Percentiles rank a stretch among this genome's conserved stretches.
These are phyloP conservation scores for Zoysia matrella DNA, from an alignment of 202 grass and related monocot genomes.

Conservation along the genomic window DNA sequence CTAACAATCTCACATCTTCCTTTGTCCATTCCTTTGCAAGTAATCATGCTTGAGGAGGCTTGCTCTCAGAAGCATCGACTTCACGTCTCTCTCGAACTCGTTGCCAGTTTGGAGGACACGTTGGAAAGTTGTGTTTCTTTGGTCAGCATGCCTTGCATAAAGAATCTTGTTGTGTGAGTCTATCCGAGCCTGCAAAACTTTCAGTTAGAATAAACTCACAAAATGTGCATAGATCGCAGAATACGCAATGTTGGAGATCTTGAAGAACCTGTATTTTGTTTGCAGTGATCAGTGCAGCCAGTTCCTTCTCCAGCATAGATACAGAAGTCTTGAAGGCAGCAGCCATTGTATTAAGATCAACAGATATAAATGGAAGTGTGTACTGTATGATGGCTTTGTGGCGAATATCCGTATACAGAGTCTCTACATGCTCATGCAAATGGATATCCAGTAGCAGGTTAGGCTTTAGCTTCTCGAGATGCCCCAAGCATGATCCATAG, in stretches of 20 bases:
- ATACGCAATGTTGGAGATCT: background rate
- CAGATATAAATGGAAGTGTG: too few species aligned
- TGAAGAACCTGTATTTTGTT: conserved; percentile 79
- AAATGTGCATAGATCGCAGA: background rate
- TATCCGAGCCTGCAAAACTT: conserved; percentile 13
- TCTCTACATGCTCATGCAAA: conserved; percentile 80
- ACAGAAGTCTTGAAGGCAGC: too few species aligned
- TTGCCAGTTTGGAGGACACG: too few species aligned
- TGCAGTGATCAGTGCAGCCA: conserved; percentile 83
- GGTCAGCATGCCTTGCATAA: too few species aligned
- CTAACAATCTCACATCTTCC: conserved; percentile 54
- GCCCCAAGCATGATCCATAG: conserved; percentile 70
- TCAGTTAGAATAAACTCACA: background rate
- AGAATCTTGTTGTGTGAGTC: too few species aligned
- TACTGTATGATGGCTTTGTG: conserved; percentile 23
- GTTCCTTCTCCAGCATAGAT: background rate
- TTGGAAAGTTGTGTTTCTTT: too few species aligned
- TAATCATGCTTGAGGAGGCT: too few species aligned
- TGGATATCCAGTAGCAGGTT: conserved; percentile 91
- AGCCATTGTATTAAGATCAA: too few species aligned
- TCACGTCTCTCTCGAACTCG: too few species aligned
- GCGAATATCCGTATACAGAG: conserved; percentile 86
- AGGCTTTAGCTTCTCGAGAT: conserved; percentile 92
- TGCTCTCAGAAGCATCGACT: too few species aligned
- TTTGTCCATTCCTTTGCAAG: too few species aligned